Conservation (phyloP, 2,329 filamentous ascomycete genomes). For the Penicillium sp. region DNA sequence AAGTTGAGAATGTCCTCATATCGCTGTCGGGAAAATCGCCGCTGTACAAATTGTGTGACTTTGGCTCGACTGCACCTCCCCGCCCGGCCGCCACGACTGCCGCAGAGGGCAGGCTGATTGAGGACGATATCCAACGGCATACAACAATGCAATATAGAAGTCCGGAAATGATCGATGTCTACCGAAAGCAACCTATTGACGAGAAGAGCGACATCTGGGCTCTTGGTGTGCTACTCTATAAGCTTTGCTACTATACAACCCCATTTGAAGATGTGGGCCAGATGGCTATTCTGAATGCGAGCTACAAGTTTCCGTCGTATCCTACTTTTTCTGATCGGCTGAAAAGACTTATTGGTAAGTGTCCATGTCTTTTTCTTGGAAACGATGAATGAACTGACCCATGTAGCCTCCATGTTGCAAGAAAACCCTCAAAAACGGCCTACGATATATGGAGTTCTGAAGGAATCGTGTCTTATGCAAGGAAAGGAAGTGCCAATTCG, state of each 20-base stretch:
- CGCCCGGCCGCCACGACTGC: constrained; percentile 80
- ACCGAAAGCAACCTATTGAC: constrained; percentile 91
- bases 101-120: constrained; percentile 83
- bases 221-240: constrained; percentile 89
- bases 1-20: constrained; percentile 97
- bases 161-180: constrained; percentile 98
- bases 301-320: constrained; percentile 84
- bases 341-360: constrained; percentile 82
- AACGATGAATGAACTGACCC: constrained; percentile 21
- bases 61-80: constrained; percentile 84
- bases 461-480: constrained; percentile 84
- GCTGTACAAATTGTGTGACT: constrained; percentile 95
- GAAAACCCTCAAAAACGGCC: constrained; percentile 77
- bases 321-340: constrained; percentile 85
- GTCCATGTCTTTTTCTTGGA: constrained; percentile 4
- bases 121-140: constrained; percentile 95
- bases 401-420: constrained; percentile 76
- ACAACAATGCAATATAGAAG: constrained; percentile 97
- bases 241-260: constrained; percentile 98
- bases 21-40: constrained; percentile 61
- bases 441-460: constrained; percentile 90
- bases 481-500: constrained; percentile 80
- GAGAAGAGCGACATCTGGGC: constrained; percentile 99
- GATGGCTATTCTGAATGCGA: constrained; percentile 94
- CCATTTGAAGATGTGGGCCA: constrained; percentile 97